Base-by-base conservation (phyloP, 2,329 filamentous ascomycete genomes). In the Colletotrichum lupini region DNA sequence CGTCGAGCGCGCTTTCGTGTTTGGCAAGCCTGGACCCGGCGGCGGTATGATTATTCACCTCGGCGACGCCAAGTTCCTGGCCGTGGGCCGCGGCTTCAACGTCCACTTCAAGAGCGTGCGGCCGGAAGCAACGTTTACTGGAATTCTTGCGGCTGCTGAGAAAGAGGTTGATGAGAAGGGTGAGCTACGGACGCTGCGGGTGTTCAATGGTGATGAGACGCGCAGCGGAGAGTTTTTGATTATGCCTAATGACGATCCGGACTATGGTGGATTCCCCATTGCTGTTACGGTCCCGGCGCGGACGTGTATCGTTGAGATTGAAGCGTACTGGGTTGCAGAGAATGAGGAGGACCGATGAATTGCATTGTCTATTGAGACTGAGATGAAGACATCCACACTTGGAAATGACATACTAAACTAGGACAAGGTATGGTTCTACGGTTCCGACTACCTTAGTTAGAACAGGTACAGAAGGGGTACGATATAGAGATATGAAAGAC, bases 251-350 rank as follows among this genome's bases (percentile, higher is more conserved):
- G 86, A 89, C 42, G 82, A 88, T 42, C 87, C 87, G 0, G 87
- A 90, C 73, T 90, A 90, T 76, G 88, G 88, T 1, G 86, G 86
- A 0, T 89, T 89, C 70, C 87, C 87, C 0, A 90, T 89, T 37
- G 84, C 84, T 30, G 84, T 90, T 1, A 90, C 87, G 0, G 85
- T 89, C 37, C 88, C 87, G 1, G 86, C 87, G 0, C 78, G 83
- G 67, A 90, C 88, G 3, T 83, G 81, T 57, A 85, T 88, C 72
- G 85, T 85, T 0, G 81, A 85, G 62, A 78, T 83, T 5, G 79
- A 84, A 55, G 80, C 81, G 0, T 86, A 86, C 74, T 80, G 76
- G 70, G 74, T 81, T 6, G 74, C 75, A 0, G 79, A 82, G 72
- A 75, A 78, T 35, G 77, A 81, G 53, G 75, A 79, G 1, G 75